Evolutionary conservation across 352 stramenopile genomes (phyloP), one percentile per base, ranked within the genome.

Genomic region (Phytophthora podocarpi): DNA sequence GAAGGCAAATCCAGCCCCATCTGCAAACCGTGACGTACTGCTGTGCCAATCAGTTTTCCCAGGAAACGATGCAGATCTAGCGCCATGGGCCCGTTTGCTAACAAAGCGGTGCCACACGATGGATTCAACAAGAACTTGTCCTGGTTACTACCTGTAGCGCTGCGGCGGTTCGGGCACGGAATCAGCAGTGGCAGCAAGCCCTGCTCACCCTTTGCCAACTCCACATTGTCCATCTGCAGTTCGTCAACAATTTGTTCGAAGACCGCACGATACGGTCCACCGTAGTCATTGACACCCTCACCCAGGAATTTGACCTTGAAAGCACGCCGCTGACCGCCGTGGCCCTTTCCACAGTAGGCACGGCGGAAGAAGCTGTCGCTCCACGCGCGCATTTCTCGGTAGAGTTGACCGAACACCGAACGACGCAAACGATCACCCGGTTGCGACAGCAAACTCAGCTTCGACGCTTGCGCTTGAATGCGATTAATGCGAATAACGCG

Each of bases 271-370:
- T 99, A 99, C 13, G 97, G 97, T 4, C 97, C 97, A 51, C 97
- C 98, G 55, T 99, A 98, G 77, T 99, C 97, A 70, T 99, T 98
- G 23, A 99, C 97, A 40, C 97, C 97, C 74, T 99, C 97, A 50
- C 96, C 96, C 37, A 99, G 78, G 43, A 99, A 97, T 64, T 99
- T 99, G n/a, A 99, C 96, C 74, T 99, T 99, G 70, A 99, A 99
- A 43, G 96, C 96, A 45, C 98, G 85, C 39, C 97, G 93, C 73
- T 99, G 98, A 5, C 96, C 96, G 26, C 96, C 97, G 56, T 99
- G 97, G 37, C 97, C 96, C 59, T 99, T 98, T 30, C 96, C 96
- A 40, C 98, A 96, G 73, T 99, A 99, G 18, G 95, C 89, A 35
- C 97, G 87, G 9, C 98, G 89, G 54, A 99, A 97, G 24, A 93